Evolutionary conservation across 1,139 yeast species (phyloP).

Genomic region (Geotrichum carabidarum): DNA sequence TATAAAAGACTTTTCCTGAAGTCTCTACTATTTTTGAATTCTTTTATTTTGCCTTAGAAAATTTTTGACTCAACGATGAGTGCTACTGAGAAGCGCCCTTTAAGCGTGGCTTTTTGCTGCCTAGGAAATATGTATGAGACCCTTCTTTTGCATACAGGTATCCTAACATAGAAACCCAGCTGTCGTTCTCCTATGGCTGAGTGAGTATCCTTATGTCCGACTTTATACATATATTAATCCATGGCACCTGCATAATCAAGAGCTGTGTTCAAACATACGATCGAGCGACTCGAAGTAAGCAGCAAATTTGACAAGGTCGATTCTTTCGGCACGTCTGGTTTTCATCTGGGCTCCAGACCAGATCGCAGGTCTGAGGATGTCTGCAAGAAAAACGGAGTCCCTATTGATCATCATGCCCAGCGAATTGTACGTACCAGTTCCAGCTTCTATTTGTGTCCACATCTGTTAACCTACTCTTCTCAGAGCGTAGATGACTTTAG

Average conservation of each 20-base stretch:
- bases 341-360: slow-evolving; percentile 77
- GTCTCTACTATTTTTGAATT: background rate
- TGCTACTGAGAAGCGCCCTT: slow-evolving; percentile 26
- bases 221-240: background rate
- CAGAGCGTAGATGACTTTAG: slow-evolving; percentile 48
- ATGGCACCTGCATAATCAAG: slow-evolving; percentile 16
- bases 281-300: slow-evolving; percentile 45
- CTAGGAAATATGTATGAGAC: slow-evolving; percentile 75
- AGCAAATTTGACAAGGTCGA: slow-evolving; percentile 53
- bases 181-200: slow-evolving; percentile 99
- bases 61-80: slow-evolving; percentile 23
- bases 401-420: slow-evolving; percentile 72
- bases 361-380: slow-evolving; percentile 68
- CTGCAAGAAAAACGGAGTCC: slow-evolving; percentile 67
- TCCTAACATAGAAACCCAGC: slow-evolving; percentile 34
- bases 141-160: background rate
- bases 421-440: slow-evolving; percentile 44
- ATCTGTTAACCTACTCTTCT: background rate
- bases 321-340: slow-evolving; percentile 85
- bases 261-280: slow-evolving; percentile 72
- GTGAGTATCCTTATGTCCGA: slow-evolving; percentile 26
- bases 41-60: background rate
- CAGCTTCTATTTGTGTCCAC: background rate
- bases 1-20: background rate
- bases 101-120: slow-evolving; percentile 80